Evolutionary conservation across 208 protist species (phyloP), one percentile per base, ranked within the genome.

Genomic region (Crithidia thermophila): DNA sequence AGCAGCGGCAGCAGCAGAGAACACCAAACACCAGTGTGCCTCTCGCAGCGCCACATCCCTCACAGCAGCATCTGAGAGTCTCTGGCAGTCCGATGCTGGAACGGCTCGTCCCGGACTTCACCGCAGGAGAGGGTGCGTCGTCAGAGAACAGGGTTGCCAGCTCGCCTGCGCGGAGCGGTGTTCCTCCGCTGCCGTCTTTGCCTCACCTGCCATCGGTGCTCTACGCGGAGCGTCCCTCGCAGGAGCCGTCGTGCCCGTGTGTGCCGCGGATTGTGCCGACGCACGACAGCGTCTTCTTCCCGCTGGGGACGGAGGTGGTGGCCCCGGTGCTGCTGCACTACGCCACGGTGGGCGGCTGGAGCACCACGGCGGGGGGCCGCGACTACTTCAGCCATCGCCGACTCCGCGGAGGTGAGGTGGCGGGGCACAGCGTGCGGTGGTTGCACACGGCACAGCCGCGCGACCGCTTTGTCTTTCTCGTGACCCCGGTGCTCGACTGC

Each of bases 311-410:
- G 8, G 79, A 82, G 1, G 50, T 53, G 20, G 72, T 77, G 36
- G 77, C 88, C 0, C 85, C 88, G 6, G 67, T 91, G 16, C 25
- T 84, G 45, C 61, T 94, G 63, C 88, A 94, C 63, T 91, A 91
- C 75, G 51, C 87, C 11, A 61, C 67, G 8, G 46, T 94, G 4
- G 88, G 77, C 14, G 71, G 77, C 30, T 94, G 82, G 82, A 65
- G 77, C 36, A 94, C 84, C 21, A 61, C 57, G 0, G 71, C 84
- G 0, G 80, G 78, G 31, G 84, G 84, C 3, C 76, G 77, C 36
- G 88, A 94, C 46, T 94, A 80, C 75, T 90, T 88, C 59, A 78
- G 43, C 21, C 84, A 94, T 33, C 82, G 88, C 14, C 79, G 85
- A 0, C 73, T 89, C 31, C 36, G 70, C 21, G 69, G 74, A 31